Conservation (phyloP, 768 basidiomycete species). For the Leccinum disarticulatum region DNA sequence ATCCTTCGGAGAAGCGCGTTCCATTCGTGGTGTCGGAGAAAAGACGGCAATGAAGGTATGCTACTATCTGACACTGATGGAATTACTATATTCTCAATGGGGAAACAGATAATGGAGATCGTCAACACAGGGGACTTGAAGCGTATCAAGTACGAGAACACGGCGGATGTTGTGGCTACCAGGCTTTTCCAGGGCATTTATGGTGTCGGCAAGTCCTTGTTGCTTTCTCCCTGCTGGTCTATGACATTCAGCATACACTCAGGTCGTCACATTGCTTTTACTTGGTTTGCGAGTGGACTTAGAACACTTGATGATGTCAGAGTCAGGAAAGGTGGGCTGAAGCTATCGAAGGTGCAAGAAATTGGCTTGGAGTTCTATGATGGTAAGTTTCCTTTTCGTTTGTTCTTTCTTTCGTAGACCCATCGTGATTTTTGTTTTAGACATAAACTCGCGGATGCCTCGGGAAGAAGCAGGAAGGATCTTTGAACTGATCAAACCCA, state of each 20-base stretch:
- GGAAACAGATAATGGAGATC: constrained; percentile 76
- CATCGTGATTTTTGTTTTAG: constrained; percentile 35
- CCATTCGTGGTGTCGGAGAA: constrained; percentile 62
- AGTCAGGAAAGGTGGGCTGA: constrained; percentile 58
- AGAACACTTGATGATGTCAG: constrained; percentile 75
- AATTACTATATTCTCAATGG: background rate
- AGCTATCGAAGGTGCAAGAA: constrained; percentile 56
- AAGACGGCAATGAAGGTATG: constrained; percentile 75
- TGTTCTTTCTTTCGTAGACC: background rate
- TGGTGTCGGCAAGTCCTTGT: constrained; percentile 67
- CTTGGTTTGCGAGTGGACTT: constrained; percentile 77
- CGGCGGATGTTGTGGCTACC: constrained; percentile 57
- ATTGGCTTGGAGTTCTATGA: constrained; percentile 72
- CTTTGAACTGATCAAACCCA: constrained; percentile 67
- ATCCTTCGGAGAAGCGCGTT: constrained; percentile 56
- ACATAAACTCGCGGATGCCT: constrained; percentile 85
- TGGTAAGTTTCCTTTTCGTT: constrained; percentile 40
- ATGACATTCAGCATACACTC: background rate
- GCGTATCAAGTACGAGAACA: constrained; percentile 66
- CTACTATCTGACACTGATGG: background rate
- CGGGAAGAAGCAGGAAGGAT: constrained; percentile 74
- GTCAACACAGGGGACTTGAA: constrained; percentile 68
- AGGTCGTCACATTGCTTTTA: constrained; percentile 66
- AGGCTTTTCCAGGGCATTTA: constrained; percentile 78
- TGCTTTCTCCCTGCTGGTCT: background rate